Evolutionary conservation across 2,329 filamentous ascomycete species (phyloP), one percentile per base, ranked within the genome.

Genomic region (Septoria petroselini): DNA sequence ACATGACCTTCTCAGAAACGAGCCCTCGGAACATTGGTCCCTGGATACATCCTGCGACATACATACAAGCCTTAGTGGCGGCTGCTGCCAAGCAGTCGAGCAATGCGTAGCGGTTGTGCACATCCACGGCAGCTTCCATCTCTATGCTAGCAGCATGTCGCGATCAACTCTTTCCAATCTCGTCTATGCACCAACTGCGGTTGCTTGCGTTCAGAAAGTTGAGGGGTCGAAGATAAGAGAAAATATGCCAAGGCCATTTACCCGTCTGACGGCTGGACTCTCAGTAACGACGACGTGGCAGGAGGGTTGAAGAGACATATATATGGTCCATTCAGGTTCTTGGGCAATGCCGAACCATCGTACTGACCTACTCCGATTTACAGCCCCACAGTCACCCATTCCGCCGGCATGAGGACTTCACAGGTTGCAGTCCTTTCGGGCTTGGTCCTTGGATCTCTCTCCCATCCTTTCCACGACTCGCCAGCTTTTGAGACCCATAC

Each of bases 381-480:
- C 17, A 31, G 17, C 12, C 31, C 14, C 19, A 33, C 5, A 23
- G 23, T 3, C 8, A 5, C 23, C 5, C 5, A 27, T 9, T 27
- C 17, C 21, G 12, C 19, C 47, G 14, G 19, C 25, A 50, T 50
- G 47, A 33, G 49, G 25, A 47, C 30, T 11, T 41, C 44, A 38
- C 42, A 51, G 9, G 17, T 46, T 21, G 48, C 48, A 15, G 52
- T 34, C 42, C 29, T 54, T 1, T 54, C 48, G 23, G 45, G 47
- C 39, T 39, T 54, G 25, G 37, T 44, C 14, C 38, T 48, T 34
- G 39, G 30, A 14, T 18, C 48, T 15, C 23, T 42, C 11, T 41
- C 52, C 19, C 52, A 51, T 38, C 52, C 52, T 41, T 38, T 47
- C 18, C 37, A 51, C 33, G 41, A 47, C 14, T 38, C 33, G 6